phyloP scores from a whole-genome alignment of 2,329 filamentous ascomycete species.

The Fusarium temperatum region DNA sequence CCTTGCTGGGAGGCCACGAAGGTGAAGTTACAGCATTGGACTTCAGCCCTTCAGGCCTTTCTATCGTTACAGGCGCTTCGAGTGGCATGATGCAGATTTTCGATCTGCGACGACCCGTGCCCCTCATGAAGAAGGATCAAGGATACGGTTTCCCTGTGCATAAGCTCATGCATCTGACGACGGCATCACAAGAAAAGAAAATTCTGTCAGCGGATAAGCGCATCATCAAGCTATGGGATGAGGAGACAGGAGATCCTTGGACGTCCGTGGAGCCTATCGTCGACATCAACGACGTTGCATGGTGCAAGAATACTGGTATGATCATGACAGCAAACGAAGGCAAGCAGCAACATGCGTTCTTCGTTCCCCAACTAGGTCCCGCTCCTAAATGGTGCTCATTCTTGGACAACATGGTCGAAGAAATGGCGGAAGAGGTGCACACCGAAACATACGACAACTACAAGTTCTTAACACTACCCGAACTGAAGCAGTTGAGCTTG shows the following conservation, averaged over 20 bases:
- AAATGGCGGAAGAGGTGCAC: slow-evolving; percentile 87
- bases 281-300: slow-evolving; percentile 93
- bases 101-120: slow-evolving; percentile 87
- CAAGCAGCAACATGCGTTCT: slow-evolving; percentile 92
- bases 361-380: slow-evolving; percentile 91
- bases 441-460: slow-evolving; percentile 97
- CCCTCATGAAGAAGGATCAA: slow-evolving; percentile 91
- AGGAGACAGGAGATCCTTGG: slow-evolving; percentile 84
- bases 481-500: slow-evolving; percentile 85
- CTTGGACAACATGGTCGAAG: slow-evolving; percentile 96
- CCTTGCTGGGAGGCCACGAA: slow-evolving; percentile 74
- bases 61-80: slow-evolving; percentile 86
- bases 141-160: slow-evolving; percentile 94
- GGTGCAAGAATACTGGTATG: slow-evolving; percentile 94
- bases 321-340: slow-evolving; percentile 96
- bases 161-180: slow-evolving; percentile 78
- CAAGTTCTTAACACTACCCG: slow-evolving; percentile 93
- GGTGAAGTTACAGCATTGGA: slow-evolving; percentile 87
- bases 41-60: slow-evolving; percentile 85
- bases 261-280: slow-evolving; percentile 95
- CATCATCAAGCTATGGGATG: slow-evolving; percentile 97
- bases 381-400: slow-evolving; percentile 97
- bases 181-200: slow-evolving; percentile 80
- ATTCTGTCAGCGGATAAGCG: slow-evolving; percentile 92
- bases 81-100: slow-evolving; percentile 90